phyloP scores from a whole-genome alignment of 306 rosid genomes.

The Castanopsis chinensis region DNA sequence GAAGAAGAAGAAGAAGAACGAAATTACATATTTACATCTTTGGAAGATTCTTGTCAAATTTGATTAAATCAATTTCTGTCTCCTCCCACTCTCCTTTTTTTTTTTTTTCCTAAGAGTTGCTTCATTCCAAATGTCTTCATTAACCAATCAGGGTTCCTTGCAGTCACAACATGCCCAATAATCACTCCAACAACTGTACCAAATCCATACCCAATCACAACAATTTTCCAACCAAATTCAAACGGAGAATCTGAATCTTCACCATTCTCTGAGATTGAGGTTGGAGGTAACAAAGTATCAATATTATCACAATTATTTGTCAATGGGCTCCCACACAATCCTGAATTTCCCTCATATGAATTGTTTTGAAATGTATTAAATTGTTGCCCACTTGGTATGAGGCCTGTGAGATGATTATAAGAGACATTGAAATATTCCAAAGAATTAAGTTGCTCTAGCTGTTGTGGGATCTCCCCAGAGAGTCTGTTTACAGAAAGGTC shows the following conservation, averaged over 20 bases:
- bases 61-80: no score
- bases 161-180: background rate
- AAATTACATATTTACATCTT: no score
- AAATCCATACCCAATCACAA: constrained; percentile 7
- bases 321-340: constrained; percentile 21
- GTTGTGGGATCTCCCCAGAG: background rate
- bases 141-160: background rate
- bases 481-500: no score
- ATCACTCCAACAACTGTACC: background rate
- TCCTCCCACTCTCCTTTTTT: no score
- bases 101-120: no score
- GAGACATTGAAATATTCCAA: no score
- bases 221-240: constrained; percentile 9
- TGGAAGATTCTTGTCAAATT: no score
- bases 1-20: no score
- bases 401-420: no score
- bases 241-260: background rate
- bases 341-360: constrained; percentile 15
- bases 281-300: background rate
- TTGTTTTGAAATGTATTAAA: constrained; percentile 8
- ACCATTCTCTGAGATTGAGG: background rate
- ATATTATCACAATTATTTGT: constrained; percentile 17
- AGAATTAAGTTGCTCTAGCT: background rate
- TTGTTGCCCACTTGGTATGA: background rate
- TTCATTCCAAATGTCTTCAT: background rate